Base-by-base conservation (phyloP, 176 grass and related monocot species). In the Pontederia paniculata region DNA sequence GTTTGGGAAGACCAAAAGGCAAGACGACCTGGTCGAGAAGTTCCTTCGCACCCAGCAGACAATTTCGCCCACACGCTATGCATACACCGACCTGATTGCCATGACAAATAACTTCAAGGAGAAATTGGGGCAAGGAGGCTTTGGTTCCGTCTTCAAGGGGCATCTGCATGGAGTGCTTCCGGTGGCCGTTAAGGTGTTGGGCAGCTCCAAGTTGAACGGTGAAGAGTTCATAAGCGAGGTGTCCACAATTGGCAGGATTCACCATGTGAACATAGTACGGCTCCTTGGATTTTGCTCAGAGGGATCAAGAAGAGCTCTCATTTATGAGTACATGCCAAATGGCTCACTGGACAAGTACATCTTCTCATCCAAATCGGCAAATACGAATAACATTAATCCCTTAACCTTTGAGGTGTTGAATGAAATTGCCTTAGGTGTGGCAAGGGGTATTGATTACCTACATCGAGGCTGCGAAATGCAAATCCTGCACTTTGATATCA, bases 401-500 rank as follows among this genome's bases (percentile, higher is more conserved):
- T 13, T 28, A 2, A 23, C 11, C 55, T 57, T n/a, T n/a, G n/a
- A n/a, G n/a, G n/a, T n/a, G n/a, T n/a, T n/a, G n/a, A n/a, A n/a
- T n/a, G n/a, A n/a, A n/a, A n/a, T n/a, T n/a, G n/a, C n/a, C n/a
- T n/a, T n/a, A n/a, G n/a, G n/a, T n/a, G n/a, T n/a, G n/a, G n/a
- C n/a, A n/a, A n/a, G n/a, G n/a, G n/a, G n/a, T n/a, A n/a, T n/a
- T n/a, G n/a, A n/a, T n/a, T n/a, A 57, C 55, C 21, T 57, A 28
- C 55, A 41, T 41, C 18, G 21, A 8, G 55, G 55, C 10, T 57
- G 55, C 15, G 55, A 57, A 1, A 57, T 28, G 55, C 55, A 37
- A 25, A 57, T 57, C 31, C 2, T 57, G 8, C 55, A 57, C 55
- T 57, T 57, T 14, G 55, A 57, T 22, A 41, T 57, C 55, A 57